Percentiles rank a stretch among this genome's conserved stretches.
phyloP scores from a whole-genome alignment of 768 basidiomycete species.

The Podaxis mareebaensis region DNA sequence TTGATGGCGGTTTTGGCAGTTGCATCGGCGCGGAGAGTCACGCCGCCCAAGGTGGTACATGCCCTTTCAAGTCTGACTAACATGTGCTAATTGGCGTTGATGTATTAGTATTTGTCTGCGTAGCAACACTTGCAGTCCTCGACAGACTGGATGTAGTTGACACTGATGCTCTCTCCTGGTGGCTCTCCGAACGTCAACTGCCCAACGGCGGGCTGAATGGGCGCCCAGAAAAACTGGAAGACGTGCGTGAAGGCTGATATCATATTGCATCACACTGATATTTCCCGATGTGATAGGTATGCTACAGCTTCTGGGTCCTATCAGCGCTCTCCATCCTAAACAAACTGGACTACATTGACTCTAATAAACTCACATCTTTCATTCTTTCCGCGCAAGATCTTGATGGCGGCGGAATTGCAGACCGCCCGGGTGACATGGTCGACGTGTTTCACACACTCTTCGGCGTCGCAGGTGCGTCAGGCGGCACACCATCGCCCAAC shows the following conservation, averaged over 20 bases:
- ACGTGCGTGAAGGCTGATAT: conserved; percentile 54
- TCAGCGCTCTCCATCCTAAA: conserved; percentile 84
- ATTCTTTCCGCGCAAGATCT: conserved; percentile 90
- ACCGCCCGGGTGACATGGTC: conserved; percentile 88
- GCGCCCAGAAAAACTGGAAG: conserved; percentile 96
- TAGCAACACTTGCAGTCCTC: conserved; percentile 84
- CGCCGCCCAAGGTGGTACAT: conserved; percentile 74
- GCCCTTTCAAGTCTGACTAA: neutral
- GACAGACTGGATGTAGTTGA: conserved; percentile 82
- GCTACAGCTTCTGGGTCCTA: conserved; percentile 97
- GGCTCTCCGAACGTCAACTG: conserved; percentile 92
- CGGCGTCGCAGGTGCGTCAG: conserved; percentile 73
- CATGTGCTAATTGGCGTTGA: neutral
- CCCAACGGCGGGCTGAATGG: conserved; percentile 95
- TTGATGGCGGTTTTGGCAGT: conserved; percentile 93
- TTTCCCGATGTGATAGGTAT: conserved; percentile 58
- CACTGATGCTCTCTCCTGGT: conserved; percentile 80
- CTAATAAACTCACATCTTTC: conserved; percentile 72
- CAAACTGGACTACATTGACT: conserved; percentile 86
- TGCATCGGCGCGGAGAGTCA: conserved; percentile 89
- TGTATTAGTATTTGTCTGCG: conserved; percentile 80
- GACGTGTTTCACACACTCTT: conserved; percentile 99
- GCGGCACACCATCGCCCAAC: neutral
- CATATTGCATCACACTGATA: neutral
- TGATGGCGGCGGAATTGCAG: conserved; percentile 91